These are phyloP conservation scores for Hanseniaspora occidentalis DNA, from an alignment of 805 yeast genomes.

Conservation along the genomic window DNA sequence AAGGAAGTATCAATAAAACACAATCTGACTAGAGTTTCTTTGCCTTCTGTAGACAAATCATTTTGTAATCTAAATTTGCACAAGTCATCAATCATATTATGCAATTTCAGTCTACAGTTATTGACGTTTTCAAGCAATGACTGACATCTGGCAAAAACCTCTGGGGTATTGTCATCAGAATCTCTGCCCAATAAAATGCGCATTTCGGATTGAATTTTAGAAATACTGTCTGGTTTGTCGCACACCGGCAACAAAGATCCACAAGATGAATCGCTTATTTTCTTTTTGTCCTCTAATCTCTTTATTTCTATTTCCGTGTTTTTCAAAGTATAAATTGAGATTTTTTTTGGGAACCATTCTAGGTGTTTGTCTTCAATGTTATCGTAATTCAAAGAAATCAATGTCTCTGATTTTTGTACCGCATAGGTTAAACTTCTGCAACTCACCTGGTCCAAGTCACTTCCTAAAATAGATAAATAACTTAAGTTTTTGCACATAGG, in stretches of 20 bases:
- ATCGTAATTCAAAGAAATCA: slow-evolving; percentile 60
- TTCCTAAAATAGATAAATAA: slow-evolving; percentile 61
- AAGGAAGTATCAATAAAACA: slow-evolving; percentile 63
- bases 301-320: slow-evolving; percentile 55
- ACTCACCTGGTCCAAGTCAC: slow-evolving; percentile 44
- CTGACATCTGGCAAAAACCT: slow-evolving; percentile 2
- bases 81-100: slow-evolving; percentile 41
- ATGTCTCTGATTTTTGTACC: slow-evolving; percentile 44
- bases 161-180: slow-evolving; percentile 18
- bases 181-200: slow-evolving; percentile 29
- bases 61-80: slow-evolving; percentile 43
- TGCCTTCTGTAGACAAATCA: slow-evolving; percentile 55
- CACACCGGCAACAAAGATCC: slow-evolving; percentile 2
- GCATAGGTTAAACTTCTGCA: slow-evolving; percentile 58
- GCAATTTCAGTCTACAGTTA: slow-evolving; percentile 28
- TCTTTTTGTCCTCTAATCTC: slow-evolving; percentile 9
- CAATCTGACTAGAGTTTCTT: slow-evolving; percentile 62
- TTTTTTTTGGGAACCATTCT: slow-evolving; percentile 43
- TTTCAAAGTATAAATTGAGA: slow-evolving; percentile 68
- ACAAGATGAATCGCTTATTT: not conserved
- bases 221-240: slow-evolving; percentile 32
- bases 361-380: slow-evolving; percentile 37
- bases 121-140: slow-evolving; percentile 27
- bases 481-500: slow-evolving; percentile 56
- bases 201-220: slow-evolving; percentile 43